phyloP scores from a whole-genome alignment of 345 rosid species.

The Erysimum cheiranthoides region DNA sequence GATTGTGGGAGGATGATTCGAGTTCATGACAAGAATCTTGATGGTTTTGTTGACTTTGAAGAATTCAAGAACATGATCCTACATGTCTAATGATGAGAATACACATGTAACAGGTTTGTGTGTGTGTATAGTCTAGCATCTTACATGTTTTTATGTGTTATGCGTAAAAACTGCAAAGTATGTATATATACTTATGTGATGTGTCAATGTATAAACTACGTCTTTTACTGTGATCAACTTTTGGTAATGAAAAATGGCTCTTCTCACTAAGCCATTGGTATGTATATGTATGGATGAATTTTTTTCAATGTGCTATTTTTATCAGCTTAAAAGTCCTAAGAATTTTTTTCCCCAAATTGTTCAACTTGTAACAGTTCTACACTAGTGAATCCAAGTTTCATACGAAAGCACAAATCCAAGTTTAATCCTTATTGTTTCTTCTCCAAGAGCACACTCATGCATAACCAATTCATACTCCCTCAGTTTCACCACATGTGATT shows the following conservation, averaged over 20 bases:
- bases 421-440: too few species aligned
- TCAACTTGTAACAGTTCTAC: background rate
- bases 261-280: background rate
- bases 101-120: background rate
- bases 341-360: background rate
- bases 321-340: background rate
- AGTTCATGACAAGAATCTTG: slow-evolving; percentile 64
- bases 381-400: background rate
- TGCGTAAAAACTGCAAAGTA: slow-evolving; percentile 5
- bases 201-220: background rate
- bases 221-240: background rate
- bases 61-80: slow-evolving; percentile 86
- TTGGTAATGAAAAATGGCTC: background rate
- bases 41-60: slow-evolving; percentile 76
- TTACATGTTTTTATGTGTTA: slow-evolving; percentile 27
- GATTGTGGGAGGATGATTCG: slow-evolving; percentile 76
- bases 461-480: too few species aligned
- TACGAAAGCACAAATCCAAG: background rate
- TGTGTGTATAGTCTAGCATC: slow-evolving; percentile 6
- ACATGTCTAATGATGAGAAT: slow-evolving; percentile 36
- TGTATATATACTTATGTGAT: background rate
- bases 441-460: too few species aligned
- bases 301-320: background rate
- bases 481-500: too few species aligned
- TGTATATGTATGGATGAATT: background rate